phyloP scores from a whole-genome alignment of 2,329 filamentous ascomycete genomes.

The Endocalyx cinctus region DNA sequence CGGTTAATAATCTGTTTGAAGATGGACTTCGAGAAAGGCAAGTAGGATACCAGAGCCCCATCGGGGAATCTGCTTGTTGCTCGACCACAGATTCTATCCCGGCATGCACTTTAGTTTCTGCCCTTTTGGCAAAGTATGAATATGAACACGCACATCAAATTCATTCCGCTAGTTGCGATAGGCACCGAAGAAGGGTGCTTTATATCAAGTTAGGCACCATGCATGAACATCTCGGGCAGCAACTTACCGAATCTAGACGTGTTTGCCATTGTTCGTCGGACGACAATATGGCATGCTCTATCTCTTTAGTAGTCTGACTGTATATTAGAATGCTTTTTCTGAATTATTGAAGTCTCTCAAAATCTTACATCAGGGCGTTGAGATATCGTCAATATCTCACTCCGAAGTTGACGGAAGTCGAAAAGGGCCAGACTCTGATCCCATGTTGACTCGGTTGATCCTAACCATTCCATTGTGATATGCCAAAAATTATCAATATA shows the following conservation, averaged over 20 bases:
- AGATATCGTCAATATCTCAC: slow-evolving; percentile 1
- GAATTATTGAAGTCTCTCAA: no score
- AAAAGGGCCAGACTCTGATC: slow-evolving; percentile 4
- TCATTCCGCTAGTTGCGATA: slow-evolving; percentile 2
- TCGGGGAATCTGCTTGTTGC: slow-evolving; percentile 1
- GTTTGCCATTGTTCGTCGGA: slow-evolving; percentile 6
- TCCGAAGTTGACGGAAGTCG: slow-evolving; percentile 1
- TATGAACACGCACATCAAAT: slow-evolving; percentile 5
- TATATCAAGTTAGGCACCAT: background rate
- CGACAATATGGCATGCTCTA: slow-evolving; percentile 1
- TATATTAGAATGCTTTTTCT: no score
- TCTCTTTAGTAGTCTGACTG: no score
- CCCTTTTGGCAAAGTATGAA: no score
- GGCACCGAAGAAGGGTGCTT: no score
- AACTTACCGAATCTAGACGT: slow-evolving; percentile 2
- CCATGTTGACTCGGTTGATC: slow-evolving; percentile 3
- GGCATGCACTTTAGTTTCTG: no score
- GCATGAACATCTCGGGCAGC: background rate
- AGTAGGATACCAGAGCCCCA: slow-evolving; percentile 3
- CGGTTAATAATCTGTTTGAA: slow-evolving; percentile 3
- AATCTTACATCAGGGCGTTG: background rate
- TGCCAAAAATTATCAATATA: no score
- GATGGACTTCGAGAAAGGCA: slow-evolving; percentile 5
- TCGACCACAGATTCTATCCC: slow-evolving; percentile 2
- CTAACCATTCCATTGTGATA: slow-evolving; percentile 5